phyloP scores from a whole-genome alignment of 305 asterid genomes.

The Striga hermonthica region DNA sequence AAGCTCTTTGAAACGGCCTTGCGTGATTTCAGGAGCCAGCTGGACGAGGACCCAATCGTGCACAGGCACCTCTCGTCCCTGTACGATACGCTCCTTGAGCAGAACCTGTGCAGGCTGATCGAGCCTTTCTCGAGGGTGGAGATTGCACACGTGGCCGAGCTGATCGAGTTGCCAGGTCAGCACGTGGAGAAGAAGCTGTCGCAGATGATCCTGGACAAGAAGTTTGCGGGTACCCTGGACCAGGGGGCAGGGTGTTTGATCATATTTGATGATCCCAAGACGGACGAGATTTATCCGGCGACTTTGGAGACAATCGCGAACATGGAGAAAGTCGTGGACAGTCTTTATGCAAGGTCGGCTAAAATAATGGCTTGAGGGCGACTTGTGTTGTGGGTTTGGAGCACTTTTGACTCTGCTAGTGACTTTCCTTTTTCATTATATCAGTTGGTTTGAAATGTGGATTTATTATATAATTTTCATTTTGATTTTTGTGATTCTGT shows the following conservation, averaged over 20 bases:
- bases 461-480: too few relatives aligned
- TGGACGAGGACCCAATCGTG: conserved; percentile 69
- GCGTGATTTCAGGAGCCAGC: conserved; percentile 52
- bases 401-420: too few relatives aligned
- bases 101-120: conserved; percentile 69
- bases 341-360: conserved; percentile 63
- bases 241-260: conserved; percentile 68
- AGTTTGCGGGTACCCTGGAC: conserved; percentile 70
- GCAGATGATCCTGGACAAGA: conserved; percentile 69
- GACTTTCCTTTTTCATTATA: too few relatives aligned
- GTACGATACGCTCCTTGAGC: conserved; percentile 62
- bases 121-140: conserved; percentile 69
- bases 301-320: conserved; percentile 58
- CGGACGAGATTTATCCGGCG: conserved; percentile 58
- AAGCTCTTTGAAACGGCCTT: conserved; percentile 59
- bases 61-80: conserved; percentile 69
- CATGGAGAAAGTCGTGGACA: conserved; percentile 68
- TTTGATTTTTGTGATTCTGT: too few relatives aligned
- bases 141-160: conserved; percentile 60
- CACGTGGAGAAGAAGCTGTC: conserved; percentile 64
- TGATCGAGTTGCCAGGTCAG: conserved; percentile 57
- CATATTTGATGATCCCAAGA: conserved; percentile 62
- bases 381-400: neutral
- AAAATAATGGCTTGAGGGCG: conserved; percentile 54
- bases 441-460: too few relatives aligned